Conservation (phyloP, 768 basidiomycete species). For the Leccinum broughii region DNA sequence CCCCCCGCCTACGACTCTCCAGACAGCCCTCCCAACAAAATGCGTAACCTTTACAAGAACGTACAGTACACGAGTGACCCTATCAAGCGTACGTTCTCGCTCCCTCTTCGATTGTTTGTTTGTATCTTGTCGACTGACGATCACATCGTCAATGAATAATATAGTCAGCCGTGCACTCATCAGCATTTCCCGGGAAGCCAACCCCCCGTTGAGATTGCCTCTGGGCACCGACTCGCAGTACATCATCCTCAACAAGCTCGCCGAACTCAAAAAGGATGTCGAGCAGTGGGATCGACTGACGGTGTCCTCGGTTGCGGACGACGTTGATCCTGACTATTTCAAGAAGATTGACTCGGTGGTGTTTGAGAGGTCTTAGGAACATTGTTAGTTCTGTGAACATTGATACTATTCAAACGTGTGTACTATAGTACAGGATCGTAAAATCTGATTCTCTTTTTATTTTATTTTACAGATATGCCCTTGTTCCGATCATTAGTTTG, state of each 20-base stretch:
- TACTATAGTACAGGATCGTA: background rate
- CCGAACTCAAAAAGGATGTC: slow-evolving; percentile 17
- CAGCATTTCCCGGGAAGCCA: slow-evolving; percentile 16
- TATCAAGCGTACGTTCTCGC: slow-evolving; percentile 11
- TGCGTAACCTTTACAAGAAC: slow-evolving; percentile 11
- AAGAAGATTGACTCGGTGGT: slow-evolving; percentile 4
- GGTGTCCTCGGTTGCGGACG: slow-evolving; percentile 22
- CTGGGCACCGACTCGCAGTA: slow-evolving; percentile 22
- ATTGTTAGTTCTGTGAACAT: background rate
- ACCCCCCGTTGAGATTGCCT: slow-evolving; percentile 25
- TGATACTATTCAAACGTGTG: background rate
- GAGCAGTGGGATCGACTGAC: slow-evolving; percentile 17
- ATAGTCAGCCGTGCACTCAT: slow-evolving; percentile 21
- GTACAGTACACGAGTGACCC: background rate
- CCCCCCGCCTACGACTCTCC: slow-evolving; percentile 18
- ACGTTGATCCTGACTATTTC: slow-evolving; percentile 17
- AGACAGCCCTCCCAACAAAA: slow-evolving; percentile 17
- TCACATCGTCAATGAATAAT: slow-evolving; percentile 9
- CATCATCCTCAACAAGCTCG: slow-evolving; percentile 16
- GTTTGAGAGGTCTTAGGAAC: background rate
- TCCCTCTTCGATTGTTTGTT: background rate
- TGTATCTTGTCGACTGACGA: background rate
- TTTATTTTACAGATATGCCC: too few relatives aligned
- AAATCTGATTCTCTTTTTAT: background rate
- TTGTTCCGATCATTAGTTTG: background rate